Evolutionary conservation across 2,329 filamentous ascomycete species (phyloP).

Genomic region (Scedosporium dehoogii): DNA sequence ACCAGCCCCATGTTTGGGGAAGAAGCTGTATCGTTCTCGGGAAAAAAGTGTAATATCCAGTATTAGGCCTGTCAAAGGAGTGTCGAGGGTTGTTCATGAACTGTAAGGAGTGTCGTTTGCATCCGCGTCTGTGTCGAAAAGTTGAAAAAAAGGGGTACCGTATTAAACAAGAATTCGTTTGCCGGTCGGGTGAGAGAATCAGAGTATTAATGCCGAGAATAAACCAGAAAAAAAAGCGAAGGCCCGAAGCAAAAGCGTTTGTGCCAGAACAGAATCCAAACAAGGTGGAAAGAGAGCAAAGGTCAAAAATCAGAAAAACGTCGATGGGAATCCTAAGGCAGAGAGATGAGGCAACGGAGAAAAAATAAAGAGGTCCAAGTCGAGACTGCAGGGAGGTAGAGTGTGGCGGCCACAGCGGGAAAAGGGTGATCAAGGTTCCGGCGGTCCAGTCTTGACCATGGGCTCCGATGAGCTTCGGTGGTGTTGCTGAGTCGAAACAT

Average conservation of each 20-base stretch:
- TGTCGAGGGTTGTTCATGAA: neutral
- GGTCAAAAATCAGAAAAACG: neutral
- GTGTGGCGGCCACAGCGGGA: neutral
- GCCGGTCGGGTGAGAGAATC: neutral
- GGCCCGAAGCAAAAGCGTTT: neutral
- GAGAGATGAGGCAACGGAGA: neutral
- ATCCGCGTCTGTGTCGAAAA: neutral
- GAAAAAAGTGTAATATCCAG: neutral
- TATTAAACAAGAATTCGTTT: neutral
- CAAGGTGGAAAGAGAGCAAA: neutral
- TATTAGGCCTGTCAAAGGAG: conserved; percentile 3
- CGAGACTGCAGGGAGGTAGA: neutral
- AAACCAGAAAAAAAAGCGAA: neutral
- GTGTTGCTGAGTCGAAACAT: neutral
- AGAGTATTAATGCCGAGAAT: neutral
- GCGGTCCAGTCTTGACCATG: neutral
- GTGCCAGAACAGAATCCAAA: neutral
- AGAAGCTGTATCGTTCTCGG: conserved; percentile 1
- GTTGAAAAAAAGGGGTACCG: neutral
- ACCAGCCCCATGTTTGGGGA: neutral
- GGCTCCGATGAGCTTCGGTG: conserved; percentile 1
- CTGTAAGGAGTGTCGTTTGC: conserved; percentile 1
- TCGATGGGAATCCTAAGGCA: neutral
- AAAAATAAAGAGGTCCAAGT: neutral
- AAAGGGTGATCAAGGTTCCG: neutral